A percentile compares a stretch with the other conserved stretches of the same genome.
Evolutionary conservation across 78 protist species (phyloP).

Genomic region (Dictyostelium brefeldianum): DNA sequence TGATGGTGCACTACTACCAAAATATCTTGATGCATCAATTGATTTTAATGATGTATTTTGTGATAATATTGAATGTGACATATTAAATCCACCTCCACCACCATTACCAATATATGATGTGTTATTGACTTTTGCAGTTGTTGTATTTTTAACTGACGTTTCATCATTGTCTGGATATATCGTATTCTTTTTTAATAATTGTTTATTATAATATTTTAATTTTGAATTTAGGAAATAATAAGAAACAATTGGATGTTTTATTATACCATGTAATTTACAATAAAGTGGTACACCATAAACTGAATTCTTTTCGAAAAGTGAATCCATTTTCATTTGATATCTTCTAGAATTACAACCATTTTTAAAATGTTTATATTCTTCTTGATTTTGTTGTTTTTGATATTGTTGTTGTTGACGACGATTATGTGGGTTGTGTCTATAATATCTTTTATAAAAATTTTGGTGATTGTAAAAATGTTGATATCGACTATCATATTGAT

Average conservation of each 20-base stretch:
- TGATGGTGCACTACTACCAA: conserved; percentile 25
- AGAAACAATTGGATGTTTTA: not conserved
- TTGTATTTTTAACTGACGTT: not conserved
- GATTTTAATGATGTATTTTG: not conserved
- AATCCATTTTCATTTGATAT: not conserved
- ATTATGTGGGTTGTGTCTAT: not conserved
- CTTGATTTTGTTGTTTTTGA: not conserved
- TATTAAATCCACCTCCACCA: not conserved
- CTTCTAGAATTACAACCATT: not conserved
- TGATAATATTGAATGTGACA: not conserved
- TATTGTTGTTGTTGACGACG: not conserved
- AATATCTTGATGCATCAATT: not conserved
- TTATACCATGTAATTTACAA: no score
- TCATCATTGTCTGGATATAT: not conserved
- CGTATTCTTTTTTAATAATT: not conserved
- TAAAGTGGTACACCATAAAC: no score
- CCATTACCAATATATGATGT: not conserved
- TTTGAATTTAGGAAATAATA: not conserved
- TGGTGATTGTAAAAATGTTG: no score
- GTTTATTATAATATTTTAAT: not conserved
- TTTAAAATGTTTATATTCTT: not conserved
- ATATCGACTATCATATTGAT: not conserved
- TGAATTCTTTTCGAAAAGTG: not conserved
- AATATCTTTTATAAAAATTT: no score
- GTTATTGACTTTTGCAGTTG: not conserved